phyloP scores from a whole-genome alignment of 2,329 filamentous ascomycete genomes.

The Thielaviopsis cerberus region DNA sequence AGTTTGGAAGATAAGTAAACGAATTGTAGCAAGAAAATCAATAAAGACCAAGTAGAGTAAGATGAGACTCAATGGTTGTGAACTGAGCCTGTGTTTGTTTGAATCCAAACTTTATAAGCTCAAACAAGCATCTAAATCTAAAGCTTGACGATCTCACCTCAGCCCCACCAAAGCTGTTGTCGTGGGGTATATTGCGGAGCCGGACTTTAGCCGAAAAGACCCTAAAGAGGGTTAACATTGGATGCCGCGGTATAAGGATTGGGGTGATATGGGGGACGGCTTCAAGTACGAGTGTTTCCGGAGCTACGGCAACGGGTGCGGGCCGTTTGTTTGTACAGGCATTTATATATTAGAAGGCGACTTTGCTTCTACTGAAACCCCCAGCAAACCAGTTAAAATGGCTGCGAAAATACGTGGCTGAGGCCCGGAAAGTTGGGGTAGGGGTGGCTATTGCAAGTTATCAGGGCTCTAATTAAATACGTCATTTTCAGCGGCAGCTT shows the following conservation, averaged over 20 bases:
- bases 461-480: too few species aligned
- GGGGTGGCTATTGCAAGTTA: too few species aligned
- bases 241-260: too few species aligned
- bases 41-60: not conserved
- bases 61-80: not conserved
- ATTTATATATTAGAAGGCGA: not conserved
- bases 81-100: not conserved
- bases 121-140: not conserved
- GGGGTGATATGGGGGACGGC: not conserved
- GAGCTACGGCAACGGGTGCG: too few species aligned
- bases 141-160: not conserved
- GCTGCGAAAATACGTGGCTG: too few species aligned
- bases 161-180: not conserved
- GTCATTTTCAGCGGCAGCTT: not conserved
- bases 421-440: too few species aligned
- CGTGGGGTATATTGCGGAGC: not conserved
- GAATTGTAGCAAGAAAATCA: not conserved
- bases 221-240: not conserved
- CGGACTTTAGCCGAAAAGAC: not conserved
- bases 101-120: not conserved
- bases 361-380: too few species aligned
- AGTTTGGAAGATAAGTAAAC: not conserved
- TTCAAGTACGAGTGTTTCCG: too few species aligned
- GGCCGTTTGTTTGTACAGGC: not conserved
- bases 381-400: too few species aligned